These are phyloP conservation scores for Aspergillus olivimuriae DNA, from an alignment of 495 filamentous ascomycete genomes.

Conservation along the genomic window DNA sequence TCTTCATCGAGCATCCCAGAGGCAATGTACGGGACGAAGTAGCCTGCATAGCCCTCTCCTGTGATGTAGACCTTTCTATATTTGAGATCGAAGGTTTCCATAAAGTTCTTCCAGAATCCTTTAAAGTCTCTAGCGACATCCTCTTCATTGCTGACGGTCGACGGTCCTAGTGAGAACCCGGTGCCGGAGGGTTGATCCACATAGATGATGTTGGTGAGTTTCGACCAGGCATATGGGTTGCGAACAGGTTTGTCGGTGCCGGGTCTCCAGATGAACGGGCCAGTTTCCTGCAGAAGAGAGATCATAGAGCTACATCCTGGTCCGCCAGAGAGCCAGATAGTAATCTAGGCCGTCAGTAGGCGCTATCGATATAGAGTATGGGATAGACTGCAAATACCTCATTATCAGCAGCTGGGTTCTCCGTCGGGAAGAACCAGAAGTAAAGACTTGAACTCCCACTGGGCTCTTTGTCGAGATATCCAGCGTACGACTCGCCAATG, in stretches of 20 bases:
- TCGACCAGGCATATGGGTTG: constrained; percentile 66
- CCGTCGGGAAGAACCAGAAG: constrained; percentile 73
- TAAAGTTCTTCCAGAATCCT: constrained; percentile 64
- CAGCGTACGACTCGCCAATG: constrained; percentile 71
- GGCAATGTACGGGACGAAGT: constrained; percentile 76
- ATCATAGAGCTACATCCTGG: constrained; percentile 64
- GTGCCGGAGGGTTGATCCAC: constrained; percentile 75
- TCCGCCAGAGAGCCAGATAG: constrained; percentile 68
- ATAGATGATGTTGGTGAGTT: constrained; percentile 71
- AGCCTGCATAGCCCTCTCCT: constrained; percentile 67
- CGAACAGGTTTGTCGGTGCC: constrained; percentile 57
- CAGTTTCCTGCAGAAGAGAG: constrained; percentile 69
- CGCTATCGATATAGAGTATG: not conserved
- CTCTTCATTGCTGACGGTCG: constrained; percentile 55
- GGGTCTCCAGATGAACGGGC: constrained; percentile 68
- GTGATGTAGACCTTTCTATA: constrained; percentile 60
- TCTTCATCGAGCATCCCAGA: constrained; percentile 65
- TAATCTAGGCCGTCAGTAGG: constrained; percentile 40
- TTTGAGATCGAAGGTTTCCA: constrained; percentile 59
- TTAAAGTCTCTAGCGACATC: constrained; percentile 64
- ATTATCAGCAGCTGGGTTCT: constrained; percentile 46
- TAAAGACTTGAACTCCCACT: constrained; percentile 53
- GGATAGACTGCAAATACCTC: constrained; percentile 48
- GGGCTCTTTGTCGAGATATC: constrained; percentile 61
- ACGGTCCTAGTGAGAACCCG: constrained; percentile 58